phyloP scores from a whole-genome alignment of 2,329 filamentous ascomycete species.

The Calonectria leucothoes region DNA sequence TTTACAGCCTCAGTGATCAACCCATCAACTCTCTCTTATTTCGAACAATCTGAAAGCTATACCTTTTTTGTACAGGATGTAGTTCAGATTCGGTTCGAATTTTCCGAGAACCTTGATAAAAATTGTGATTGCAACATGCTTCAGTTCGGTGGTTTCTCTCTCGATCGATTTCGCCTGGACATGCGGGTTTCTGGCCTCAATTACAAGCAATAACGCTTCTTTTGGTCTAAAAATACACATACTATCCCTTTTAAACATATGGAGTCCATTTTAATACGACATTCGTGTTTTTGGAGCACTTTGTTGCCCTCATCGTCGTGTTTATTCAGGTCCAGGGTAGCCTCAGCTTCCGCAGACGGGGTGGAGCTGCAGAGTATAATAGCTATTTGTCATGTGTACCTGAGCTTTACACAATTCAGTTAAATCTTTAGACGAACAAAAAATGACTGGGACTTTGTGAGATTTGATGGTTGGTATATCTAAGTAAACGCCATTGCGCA shows the following conservation, averaged over 20 bases:
- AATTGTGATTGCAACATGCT: not conserved
- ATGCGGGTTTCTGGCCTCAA: not conserved
- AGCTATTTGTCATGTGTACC: not conserved
- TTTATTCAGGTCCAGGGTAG: not conserved
- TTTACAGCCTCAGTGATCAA: not conserved
- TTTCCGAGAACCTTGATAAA: not conserved
- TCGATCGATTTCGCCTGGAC: not conserved
- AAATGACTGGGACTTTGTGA: not conserved
- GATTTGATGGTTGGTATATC: not conserved
- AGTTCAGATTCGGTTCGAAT: not conserved
- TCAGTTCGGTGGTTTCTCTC: rapidly evolving
- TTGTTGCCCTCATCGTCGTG: not conserved
- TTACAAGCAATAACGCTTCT: not conserved
- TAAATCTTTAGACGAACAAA: not conserved
- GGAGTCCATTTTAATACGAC: not conserved
- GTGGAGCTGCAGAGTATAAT: not conserved
- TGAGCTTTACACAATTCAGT: not conserved
- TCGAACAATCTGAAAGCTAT: not conserved
- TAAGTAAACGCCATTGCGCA: not conserved
- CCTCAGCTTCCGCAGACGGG: not conserved
- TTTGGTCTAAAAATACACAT: not conserved
- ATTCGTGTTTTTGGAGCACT: not conserved
- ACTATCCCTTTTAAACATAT: not conserved
- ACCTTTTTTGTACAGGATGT: not conserved
- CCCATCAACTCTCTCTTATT: not conserved